Evolutionary conservation across 225 moss, liverwort and hornwort species (phyloP).

Genomic region (Climacium dendroides): DNA sequence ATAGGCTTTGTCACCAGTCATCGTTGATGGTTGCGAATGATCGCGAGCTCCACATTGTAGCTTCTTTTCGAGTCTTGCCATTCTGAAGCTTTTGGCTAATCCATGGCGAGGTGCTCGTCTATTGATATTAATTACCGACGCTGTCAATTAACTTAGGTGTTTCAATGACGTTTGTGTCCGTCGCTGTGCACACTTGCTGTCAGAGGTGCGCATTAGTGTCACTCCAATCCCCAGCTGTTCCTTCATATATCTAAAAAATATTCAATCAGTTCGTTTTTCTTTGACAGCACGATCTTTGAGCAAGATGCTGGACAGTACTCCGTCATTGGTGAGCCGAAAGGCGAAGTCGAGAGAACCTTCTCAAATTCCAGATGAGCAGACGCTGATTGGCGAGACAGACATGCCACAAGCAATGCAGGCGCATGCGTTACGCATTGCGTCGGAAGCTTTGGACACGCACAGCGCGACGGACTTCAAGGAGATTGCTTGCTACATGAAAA

Average conservation of each 20-base stretch:
- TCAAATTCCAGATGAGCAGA: constrained; percentile 53
- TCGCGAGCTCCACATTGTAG: not conserved
- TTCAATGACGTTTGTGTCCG: not conserved
- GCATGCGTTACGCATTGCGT: constrained; percentile 56
- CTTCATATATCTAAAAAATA: not conserved
- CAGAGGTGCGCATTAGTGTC: not conserved
- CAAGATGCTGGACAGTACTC: constrained; percentile 3
- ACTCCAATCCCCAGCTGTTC: not conserved
- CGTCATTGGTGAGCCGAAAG: not conserved
- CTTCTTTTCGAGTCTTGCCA: not conserved
- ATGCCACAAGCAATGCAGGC: constrained; percentile 64
- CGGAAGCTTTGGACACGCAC: constrained; percentile 54
- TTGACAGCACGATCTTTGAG: not conserved
- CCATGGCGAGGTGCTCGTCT: not conserved
- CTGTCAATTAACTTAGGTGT: not conserved
- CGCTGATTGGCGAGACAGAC: constrained; percentile 53
- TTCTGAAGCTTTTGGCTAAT: not conserved
- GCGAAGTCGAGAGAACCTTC: constrained; percentile 2
- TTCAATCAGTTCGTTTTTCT: not conserved
- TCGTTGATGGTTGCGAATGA: not conserved
- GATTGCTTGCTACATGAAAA: constrained; percentile 53
- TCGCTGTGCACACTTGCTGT: not conserved
- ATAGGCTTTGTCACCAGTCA: not conserved
- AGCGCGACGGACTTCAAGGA: constrained; percentile 50
- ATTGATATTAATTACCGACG: not conserved